Percentiles rank a stretch among this genome's conserved stretches.
These are phyloP conservation scores for Lactarius hatsudake DNA, from an alignment of 768 basidiomycete species.

Conservation along the genomic window DNA sequence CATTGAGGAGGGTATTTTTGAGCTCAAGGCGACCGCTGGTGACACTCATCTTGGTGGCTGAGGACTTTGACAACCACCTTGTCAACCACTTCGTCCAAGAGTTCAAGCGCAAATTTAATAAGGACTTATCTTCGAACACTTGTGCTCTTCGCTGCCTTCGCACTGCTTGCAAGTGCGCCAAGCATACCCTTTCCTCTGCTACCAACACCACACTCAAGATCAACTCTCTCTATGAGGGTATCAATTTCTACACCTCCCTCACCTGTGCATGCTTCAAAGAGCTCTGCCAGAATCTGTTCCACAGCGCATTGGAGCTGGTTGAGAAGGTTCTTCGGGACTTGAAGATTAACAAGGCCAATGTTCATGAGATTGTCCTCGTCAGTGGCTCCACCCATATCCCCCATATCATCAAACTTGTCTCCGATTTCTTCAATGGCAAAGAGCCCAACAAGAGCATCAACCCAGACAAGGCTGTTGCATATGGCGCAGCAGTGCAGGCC, in stretches of 20 bases:
- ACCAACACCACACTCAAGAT: constrained; percentile 97
- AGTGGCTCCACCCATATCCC: too few species aligned
- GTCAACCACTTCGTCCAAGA: constrained; percentile 96
- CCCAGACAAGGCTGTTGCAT: too few species aligned
- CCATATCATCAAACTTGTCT: too few species aligned
- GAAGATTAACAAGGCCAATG: constrained; percentile 98
- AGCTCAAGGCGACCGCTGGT: constrained; percentile 97
- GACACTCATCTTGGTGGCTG: constrained; percentile 98
- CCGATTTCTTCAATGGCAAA: too few species aligned
- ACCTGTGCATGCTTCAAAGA: constrained; percentile 98
- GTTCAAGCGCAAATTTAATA: constrained; percentile 98
- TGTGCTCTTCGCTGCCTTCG: constrained; percentile 97
- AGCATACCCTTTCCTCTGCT: constrained; percentile 95
- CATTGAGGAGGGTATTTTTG: constrained; percentile 97
- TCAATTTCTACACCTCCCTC: constrained; percentile 97
- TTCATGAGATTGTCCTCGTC: too few species aligned
- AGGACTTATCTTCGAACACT: constrained; percentile 87
- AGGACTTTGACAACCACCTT: constrained; percentile 97
- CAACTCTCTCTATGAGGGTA: constrained; percentile 95
- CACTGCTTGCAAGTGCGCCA: constrained; percentile 97
- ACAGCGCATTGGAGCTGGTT: too few species aligned
- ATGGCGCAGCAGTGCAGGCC: too few species aligned
- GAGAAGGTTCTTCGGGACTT: constrained; percentile 96
- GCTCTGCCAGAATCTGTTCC: constrained; percentile 93
- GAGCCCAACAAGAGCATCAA: too few species aligned